Percentiles rank a stretch among this genome's conserved stretches.
Conservation (phyloP, 2,329 filamentous ascomycete species). For the Corniculantispora saksenae region DNA sequence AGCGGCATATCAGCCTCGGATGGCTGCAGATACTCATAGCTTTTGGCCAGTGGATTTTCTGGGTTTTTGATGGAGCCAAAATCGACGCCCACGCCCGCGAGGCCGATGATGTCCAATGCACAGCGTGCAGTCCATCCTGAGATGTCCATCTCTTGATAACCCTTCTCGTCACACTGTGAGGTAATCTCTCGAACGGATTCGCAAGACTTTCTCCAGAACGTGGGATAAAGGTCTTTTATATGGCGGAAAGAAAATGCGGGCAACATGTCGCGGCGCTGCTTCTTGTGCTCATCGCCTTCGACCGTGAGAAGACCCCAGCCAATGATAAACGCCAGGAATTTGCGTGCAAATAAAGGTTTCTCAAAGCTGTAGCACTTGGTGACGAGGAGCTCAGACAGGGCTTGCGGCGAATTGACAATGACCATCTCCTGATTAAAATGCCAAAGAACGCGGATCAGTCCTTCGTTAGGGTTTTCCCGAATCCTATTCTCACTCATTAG, state of each 20-base stretch:
- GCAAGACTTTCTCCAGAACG: conserved; percentile 34
- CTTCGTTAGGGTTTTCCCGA: conserved; percentile 60
- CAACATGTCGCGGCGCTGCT: conserved; percentile 33
- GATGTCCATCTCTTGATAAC: conserved; percentile 23
- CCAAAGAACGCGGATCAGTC: conserved; percentile 64
- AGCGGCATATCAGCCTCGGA: conserved; percentile 17
- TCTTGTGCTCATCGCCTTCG: conserved; percentile 36
- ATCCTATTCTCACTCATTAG: conserved; percentile 42
- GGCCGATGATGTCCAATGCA: conserved; percentile 39
- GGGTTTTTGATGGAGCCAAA: conserved; percentile 35
- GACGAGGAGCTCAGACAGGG: conserved; percentile 64
- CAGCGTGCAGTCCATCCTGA: conserved; percentile 27
- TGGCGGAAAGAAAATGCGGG: conserved; percentile 36
- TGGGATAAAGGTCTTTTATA: conserved; percentile 35
- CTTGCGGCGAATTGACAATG: conserved; percentile 58
- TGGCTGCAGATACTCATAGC: conserved; percentile 31
- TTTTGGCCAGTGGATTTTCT: conserved; percentile 37
- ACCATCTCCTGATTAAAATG: conserved; percentile 60
- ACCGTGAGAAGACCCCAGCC: conserved; percentile 54
- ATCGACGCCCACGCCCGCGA: conserved; percentile 36
- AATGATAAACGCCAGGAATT: conserved; percentile 80
- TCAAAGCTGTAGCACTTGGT: conserved; percentile 66
- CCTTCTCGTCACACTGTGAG: conserved; percentile 9
- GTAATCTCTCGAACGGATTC: conserved; percentile 26
- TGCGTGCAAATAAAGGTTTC: conserved; percentile 56